A percentile compares a stretch with the other conserved stretches of the same genome.
Conservation (phyloP, 1,284 basidiomycete genomes). For the Anthracocystis panici-leucophaei region DNA sequence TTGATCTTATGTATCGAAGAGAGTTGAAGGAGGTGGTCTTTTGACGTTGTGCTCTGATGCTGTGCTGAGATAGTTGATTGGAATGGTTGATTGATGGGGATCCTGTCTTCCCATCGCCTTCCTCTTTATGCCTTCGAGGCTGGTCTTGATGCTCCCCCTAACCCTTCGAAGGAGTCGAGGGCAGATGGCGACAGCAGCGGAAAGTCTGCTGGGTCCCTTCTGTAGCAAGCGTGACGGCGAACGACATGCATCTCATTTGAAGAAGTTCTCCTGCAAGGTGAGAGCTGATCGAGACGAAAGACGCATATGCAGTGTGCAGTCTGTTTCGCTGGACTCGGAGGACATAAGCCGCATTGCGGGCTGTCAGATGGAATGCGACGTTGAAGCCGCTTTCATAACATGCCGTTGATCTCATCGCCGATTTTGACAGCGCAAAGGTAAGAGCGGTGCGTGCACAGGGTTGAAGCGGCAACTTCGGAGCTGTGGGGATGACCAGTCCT, state of each 20-base stretch:
- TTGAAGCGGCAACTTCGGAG: too few relatives aligned
- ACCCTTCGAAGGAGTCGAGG: neutral
- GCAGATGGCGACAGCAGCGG: neutral
- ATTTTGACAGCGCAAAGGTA: neutral
- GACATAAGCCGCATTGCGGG: neutral
- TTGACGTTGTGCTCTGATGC: neutral
- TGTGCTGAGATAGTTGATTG: neutral
- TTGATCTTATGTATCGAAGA: neutral
- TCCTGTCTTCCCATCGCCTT: neutral
- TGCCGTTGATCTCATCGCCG: neutral
- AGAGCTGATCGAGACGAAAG: too few relatives aligned
- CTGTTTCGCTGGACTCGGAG: neutral
- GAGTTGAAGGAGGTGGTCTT: neutral
- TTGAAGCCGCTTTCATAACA: slow-evolving; percentile 1
- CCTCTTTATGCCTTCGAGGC: neutral
- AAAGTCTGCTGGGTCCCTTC: neutral
- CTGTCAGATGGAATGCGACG: neutral
- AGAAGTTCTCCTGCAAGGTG: too few relatives aligned
- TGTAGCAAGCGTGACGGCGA: too few relatives aligned
- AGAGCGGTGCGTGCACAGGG: too few relatives aligned
- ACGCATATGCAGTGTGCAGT: neutral
- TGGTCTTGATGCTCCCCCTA: neutral
- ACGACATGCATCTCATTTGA: too few relatives aligned
- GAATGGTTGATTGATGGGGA: neutral
- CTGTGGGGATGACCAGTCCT: too few relatives aligned